Base-by-base conservation (phyloP, 495 filamentous ascomycete species). In the Xylaria flabelliformis region DNA sequence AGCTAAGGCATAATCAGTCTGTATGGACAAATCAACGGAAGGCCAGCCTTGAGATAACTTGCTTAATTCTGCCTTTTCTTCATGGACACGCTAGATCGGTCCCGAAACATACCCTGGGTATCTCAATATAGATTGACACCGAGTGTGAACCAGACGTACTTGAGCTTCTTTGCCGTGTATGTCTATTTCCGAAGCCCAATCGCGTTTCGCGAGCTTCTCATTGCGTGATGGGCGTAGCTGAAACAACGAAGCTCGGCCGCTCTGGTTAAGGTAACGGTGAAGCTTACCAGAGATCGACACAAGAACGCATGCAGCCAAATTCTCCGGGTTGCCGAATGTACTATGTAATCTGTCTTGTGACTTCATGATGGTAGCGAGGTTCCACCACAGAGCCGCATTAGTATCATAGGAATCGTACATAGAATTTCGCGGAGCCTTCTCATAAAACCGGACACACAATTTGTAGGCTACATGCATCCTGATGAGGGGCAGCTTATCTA, bases 371-470 rank as follows among this genome's bases (percentile, higher is more conserved):
- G 56, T 15, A 48, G 65, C 32, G 51, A 32, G 6, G 51, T 69
- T 59, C 12, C 66, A 69, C 41, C 21, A 32, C 53, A 59, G 53
- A 69, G 51, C 53, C 66, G 51, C 66, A 69, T 53, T 15, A 8
- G 56, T 21, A 15, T 21, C 7, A 2, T 68, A 19, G 36, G 51
- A 39, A 26, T 46, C 2, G 12, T 10, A 21, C 66, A 19, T 26
- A 21, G 42, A 17, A 41, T 56, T 9, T 13, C 42, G 4, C 26
- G 17, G 63, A 29, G 63, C 63, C 44, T 42, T 12, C 26, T 34
- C 32, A 53, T 66, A 21, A 21, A 44, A 53, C 17, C 62, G 24
- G 19, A 4, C 10, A 34, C 36, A 29, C 24, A 19, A 36, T 7
- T 7, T 9, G 29, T n/a, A 67, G 34, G 42, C 64, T 44, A 55